Evolutionary conservation across 2,329 filamentous ascomycete genomes (phyloP).

Genomic region (Beauveria australis): DNA sequence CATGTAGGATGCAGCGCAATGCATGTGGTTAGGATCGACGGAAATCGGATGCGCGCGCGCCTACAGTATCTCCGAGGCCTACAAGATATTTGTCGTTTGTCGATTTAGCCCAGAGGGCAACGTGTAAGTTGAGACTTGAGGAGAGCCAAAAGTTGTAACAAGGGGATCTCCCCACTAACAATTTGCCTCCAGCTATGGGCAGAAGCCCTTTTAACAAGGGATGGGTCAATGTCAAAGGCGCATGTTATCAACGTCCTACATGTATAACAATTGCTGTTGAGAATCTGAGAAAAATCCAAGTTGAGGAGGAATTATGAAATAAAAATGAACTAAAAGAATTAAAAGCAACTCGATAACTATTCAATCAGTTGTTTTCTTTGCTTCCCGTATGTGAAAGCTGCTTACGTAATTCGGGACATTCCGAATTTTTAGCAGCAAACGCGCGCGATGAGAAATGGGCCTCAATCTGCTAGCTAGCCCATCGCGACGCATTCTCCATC

Average conservation of each 20-base stretch:
- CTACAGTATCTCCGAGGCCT: constrained; percentile 23
- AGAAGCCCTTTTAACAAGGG: constrained; percentile 20
- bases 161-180: not conserved
- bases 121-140: constrained; percentile 20
- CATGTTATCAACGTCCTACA: not conserved
- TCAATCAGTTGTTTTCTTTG: not conserved
- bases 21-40: constrained; percentile 27
- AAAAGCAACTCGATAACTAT: not conserved
- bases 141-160: not conserved
- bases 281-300: not conserved
- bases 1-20: constrained; percentile 22
- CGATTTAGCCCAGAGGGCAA: constrained; percentile 28
- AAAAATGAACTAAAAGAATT: not conserved
- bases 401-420: constrained; percentile 20
- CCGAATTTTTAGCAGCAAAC: constrained; percentile 17
- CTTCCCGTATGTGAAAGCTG: not conserved
- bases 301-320: not conserved
- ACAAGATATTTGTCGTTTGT: constrained; percentile 27
- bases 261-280: not conserved
- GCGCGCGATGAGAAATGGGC: constrained; percentile 25
- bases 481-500: constrained; percentile 10
- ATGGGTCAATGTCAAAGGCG: not conserved
- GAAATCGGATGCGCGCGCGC: constrained; percentile 27
- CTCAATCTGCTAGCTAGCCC: constrained; percentile 1
- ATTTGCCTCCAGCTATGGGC: constrained; percentile 19